phyloP scores from a whole-genome alignment of 2,329 filamentous ascomycete genomes.

The Periconia sp. region DNA sequence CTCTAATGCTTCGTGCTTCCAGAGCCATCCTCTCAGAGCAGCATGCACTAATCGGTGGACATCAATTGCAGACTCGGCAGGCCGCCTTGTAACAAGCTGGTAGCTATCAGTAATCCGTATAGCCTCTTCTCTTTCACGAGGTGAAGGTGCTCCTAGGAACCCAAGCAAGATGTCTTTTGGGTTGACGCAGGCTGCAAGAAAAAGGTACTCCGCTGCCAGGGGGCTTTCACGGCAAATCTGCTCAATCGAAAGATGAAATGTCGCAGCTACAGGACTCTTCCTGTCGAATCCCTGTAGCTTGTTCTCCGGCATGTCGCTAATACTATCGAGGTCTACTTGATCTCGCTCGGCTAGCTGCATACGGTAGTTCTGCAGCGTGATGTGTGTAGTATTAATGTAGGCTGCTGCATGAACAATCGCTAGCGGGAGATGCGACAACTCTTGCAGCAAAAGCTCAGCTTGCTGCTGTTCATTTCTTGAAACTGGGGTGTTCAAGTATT shows the following conservation, averaged over 20 bases:
- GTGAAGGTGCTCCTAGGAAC: constrained; percentile 14
- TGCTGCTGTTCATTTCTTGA: constrained; percentile 10
- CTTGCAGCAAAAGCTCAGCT: constrained; percentile 12
- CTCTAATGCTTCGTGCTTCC: constrained; percentile 1
- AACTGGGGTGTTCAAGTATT: constrained; percentile 10
- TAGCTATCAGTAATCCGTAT: constrained; percentile 15
- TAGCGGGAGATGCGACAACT: constrained; percentile 19
- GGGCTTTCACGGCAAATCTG: constrained; percentile 21
- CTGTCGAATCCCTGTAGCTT: constrained; percentile 16
- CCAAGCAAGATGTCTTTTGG: constrained; percentile 18
- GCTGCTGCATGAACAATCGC: constrained; percentile 20
- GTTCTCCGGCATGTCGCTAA: constrained; percentile 41
- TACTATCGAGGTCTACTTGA: constrained; percentile 30
- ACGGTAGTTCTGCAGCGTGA: constrained; percentile 15
- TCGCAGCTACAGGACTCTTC: constrained; percentile 44
- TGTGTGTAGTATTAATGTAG: constrained; percentile 13
- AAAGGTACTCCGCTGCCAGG: constrained; percentile 41
- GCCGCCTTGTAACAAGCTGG: constrained; percentile 13
- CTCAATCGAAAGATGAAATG: constrained; percentile 47
- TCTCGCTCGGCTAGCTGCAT: constrained; percentile 17
- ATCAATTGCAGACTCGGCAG: constrained; percentile 13
- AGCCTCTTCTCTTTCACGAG: constrained; percentile 9
- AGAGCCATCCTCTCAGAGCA: constrained; percentile 10
- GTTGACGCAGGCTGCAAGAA: constrained; percentile 45
- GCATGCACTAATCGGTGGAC: constrained; percentile 16